Evolutionary conservation across 768 basidiomycete species (phyloP), one percentile per base, ranked within the genome.

Genomic region (Podaxis carcinomalis): DNA sequence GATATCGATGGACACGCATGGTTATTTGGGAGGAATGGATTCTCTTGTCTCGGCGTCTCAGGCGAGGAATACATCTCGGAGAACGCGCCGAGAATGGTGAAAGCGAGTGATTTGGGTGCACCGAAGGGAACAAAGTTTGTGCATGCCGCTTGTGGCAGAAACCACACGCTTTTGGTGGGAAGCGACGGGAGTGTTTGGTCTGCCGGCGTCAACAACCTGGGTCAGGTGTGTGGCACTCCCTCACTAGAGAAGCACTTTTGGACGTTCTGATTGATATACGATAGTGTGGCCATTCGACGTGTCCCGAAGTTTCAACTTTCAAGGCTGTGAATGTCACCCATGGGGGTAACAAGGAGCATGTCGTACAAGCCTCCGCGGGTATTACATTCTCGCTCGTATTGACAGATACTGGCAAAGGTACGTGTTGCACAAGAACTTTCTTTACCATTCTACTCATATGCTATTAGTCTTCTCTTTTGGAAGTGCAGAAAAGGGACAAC

Each of bases 401-500:
- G 61, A 90, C 92, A 1, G 86, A 87, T 54, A 81, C 81, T n/a
- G 96, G 95, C 23, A 88, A 86, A 80, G 86, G 92, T 87, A 64
- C 54, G 79, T 70, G 46, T 25, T 1, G 21, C 7, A 11, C 47
- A 25, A 44, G 21, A 21, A 62, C 28, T 47, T 32, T n/a, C 28
- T 56, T 25, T 63, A 14, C 27, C 51, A 23, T 36, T 27, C 27
- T 23, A 53, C 63, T 51, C 51, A 51, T 37, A 44, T 4, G 23
- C 13, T 46, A 37, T 52, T 66, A 90, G 93, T 96, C 2, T 98
- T 89, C 67, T 82, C 93, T 1, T 89, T 94, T 64, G 96, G 96
- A 36, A 95, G 92, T 54, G 92, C 87, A 21, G 95, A 97, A 73
- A 87, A 92, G 61, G 96, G 96, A 1, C 95, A 97, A 65, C 78